These are phyloP conservation scores for Verticillium longisporum DNA, from an alignment of 2,329 filamentous ascomycete genomes.

Conservation along the genomic window DNA sequence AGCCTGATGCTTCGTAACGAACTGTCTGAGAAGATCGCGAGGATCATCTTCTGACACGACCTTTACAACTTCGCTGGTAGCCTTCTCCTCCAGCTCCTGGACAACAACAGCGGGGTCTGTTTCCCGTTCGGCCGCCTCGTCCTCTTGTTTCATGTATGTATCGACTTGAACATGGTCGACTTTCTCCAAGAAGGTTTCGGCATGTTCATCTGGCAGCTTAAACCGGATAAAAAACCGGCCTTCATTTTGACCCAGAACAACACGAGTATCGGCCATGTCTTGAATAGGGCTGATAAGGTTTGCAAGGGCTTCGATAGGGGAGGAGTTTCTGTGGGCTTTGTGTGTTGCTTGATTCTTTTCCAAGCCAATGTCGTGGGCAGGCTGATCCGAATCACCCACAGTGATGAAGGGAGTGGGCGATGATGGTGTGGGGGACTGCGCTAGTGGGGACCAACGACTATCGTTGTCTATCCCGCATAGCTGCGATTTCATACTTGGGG, in stretches of 20 bases:
- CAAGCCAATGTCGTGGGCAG: too few relatives aligned
- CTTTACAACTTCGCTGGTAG: neutral
- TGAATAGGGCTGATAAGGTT: neutral
- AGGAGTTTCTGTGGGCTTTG: too few relatives aligned
- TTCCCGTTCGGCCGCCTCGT: neutral
- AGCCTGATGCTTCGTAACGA: conserved; percentile 20
- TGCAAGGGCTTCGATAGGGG: neutral
- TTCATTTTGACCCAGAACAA: neutral
- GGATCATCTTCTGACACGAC: conserved; percentile 2
- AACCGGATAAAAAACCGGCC: conserved; percentile 9
- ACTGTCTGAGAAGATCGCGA: conserved; percentile 17
- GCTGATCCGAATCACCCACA: neutral
- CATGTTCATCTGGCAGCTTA: conserved; percentile 7
- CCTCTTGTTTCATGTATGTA: neutral
- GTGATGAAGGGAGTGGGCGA: neutral
- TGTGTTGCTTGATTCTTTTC: too few relatives aligned
- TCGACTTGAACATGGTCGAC: neutral
- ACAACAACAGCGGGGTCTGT: neutral
- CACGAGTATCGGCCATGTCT: neutral
- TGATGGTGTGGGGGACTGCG: neutral
- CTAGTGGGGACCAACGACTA: neutral
- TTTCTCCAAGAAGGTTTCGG: neutral
- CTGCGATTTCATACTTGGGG: neutral
- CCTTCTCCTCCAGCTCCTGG: neutral
- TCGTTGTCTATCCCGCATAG: neutral